Conservation (phyloP, 371 early-diverging fungal genomes). For the Syncephalastrum monosporum region DNA sequence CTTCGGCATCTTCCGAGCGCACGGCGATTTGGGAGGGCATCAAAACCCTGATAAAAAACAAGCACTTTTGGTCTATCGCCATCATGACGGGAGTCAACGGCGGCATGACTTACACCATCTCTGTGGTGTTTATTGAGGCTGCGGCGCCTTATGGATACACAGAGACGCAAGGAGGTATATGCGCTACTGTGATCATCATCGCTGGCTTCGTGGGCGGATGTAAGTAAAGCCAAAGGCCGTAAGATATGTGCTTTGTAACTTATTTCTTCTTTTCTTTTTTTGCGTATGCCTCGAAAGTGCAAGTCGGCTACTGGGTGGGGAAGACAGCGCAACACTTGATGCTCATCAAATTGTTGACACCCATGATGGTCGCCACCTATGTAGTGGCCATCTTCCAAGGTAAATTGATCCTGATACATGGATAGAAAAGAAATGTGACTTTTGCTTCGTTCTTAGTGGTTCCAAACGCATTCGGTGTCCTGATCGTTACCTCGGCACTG, state of each 20-base stretch:
- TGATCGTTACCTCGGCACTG: constrained; percentile 44
- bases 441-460: constrained; percentile 29
- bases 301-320: constrained; percentile 30
- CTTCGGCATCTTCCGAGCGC: constrained; percentile 19
- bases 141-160: constrained; percentile 57
- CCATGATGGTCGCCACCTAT: constrained; percentile 47
- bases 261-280: too few species aligned
- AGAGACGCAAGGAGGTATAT: constrained; percentile 43
- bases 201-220: constrained; percentile 42
- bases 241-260: background rate
- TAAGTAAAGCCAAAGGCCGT: constrained; percentile 13
- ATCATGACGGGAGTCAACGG: constrained; percentile 16
- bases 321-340: constrained; percentile 50
- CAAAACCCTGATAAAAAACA: constrained; percentile 11
- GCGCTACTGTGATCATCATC: constrained; percentile 36
- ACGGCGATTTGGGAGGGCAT: constrained; percentile 22
- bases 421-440: background rate
- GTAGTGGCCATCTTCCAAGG: constrained; percentile 46
- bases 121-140: constrained; percentile 40
- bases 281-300: constrained; percentile 44
- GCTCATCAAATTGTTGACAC: constrained; percentile 42
- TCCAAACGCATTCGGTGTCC: constrained; percentile 35
- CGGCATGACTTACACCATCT: constrained; percentile 29
- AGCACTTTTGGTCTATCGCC: constrained; percentile 25
- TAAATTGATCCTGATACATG: constrained; percentile 8